A percentile compares a stretch with the other conserved stretches of the same genome.
phyloP scores from a whole-genome alignment of 495 filamentous ascomycete species.

The Durotheca rogersii region DNA sequence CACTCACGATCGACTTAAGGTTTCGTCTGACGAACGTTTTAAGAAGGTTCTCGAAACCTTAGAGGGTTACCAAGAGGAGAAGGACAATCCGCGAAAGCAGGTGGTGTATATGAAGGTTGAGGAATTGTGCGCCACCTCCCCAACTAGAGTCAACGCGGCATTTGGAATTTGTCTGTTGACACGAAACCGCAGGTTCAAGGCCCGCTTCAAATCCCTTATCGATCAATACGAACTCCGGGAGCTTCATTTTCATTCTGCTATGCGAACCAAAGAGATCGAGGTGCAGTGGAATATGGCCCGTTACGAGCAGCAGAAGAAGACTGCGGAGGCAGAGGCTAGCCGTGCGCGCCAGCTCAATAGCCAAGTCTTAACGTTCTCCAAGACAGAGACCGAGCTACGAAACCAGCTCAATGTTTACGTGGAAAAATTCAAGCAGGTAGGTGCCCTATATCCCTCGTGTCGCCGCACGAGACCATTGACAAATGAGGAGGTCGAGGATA shows the following conservation, averaged over 20 bases:
- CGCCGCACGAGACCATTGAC: constrained; percentile 35
- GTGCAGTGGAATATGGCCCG: constrained; percentile 85
- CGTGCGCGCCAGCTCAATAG: constrained; percentile 80
- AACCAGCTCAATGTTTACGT: constrained; percentile 98
- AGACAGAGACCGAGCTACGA: constrained; percentile 89
- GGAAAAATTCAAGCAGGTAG: constrained; percentile 99
- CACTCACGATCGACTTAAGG: constrained; percentile 74
- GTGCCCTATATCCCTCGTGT: constrained; percentile 37
- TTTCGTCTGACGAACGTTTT: constrained; percentile 70
- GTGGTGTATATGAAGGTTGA: constrained; percentile 79
- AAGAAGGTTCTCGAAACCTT: constrained; percentile 70
- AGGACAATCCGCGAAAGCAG: constrained; percentile 72
- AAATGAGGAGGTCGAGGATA: constrained; percentile 85
- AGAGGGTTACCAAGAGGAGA: constrained; percentile 75
- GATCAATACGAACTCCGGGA: constrained; percentile 96
- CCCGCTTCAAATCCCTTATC: constrained; percentile 87
- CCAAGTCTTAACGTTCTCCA: constrained; percentile 93
- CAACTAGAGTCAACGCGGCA: no score
- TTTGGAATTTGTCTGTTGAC: constrained; percentile 38
- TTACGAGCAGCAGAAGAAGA: constrained; percentile 84
- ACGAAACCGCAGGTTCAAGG: constrained; percentile 64
- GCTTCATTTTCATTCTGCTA: constrained; percentile 81
- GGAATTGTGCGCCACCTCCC: constrained; percentile 65
- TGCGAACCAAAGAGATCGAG: constrained; percentile 95
- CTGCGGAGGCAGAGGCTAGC: constrained; percentile 73